Evolutionary conservation across 164 flowering plant genomes (phyloP), one percentile per base, ranked within the genome.

Genomic region (Taxillus chinensis): DNA sequence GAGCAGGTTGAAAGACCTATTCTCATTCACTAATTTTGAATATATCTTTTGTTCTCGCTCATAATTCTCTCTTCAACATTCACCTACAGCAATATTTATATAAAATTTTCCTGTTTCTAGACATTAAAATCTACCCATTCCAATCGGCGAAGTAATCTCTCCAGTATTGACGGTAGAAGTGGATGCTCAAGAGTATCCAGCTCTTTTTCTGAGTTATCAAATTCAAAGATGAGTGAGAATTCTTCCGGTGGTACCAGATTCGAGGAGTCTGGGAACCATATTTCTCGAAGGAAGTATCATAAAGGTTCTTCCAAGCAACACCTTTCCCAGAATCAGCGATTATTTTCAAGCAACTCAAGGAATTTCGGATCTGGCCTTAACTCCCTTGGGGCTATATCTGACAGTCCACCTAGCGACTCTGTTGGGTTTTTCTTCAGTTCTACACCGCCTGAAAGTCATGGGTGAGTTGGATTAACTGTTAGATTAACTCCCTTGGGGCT

Each of bases 381-480:
- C 55, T 71, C 84, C 65, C 69, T 67, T 64, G 93, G 84, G 43
- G 43, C 71, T 37, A 51, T 88, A 64, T 83, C 97, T 68, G 98
- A 90, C 77, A 93, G 97, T 76, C 97, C 98, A 39, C 97, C 98
- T 2, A 86, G 86, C 72, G 80, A 79, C 74, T 86, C 97, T 16
- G 82, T 93, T 71, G 98, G 98, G 14, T 93, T 75, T 73, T 90
- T 86, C 86, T 93, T 93, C 78, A 82, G 97, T 60, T 84, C 96
- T 49, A 90, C 97, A 3, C 96, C 97, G 37, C 97, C 96, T 38
- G 97, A 93, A 62, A 82, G 69, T 75, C 82, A 83, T 64, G 77
- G 90, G 99, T 93, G 57, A 74, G 86, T 77, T 55, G 51, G 12
- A 48, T 0, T 48, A 11, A 5, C 46, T 43, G 10, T 43, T 27